A percentile compares a stretch with the other conserved stretches of the same genome.
Conservation (phyloP, 805 yeast species). For the Lachancea meyersii region DNA sequence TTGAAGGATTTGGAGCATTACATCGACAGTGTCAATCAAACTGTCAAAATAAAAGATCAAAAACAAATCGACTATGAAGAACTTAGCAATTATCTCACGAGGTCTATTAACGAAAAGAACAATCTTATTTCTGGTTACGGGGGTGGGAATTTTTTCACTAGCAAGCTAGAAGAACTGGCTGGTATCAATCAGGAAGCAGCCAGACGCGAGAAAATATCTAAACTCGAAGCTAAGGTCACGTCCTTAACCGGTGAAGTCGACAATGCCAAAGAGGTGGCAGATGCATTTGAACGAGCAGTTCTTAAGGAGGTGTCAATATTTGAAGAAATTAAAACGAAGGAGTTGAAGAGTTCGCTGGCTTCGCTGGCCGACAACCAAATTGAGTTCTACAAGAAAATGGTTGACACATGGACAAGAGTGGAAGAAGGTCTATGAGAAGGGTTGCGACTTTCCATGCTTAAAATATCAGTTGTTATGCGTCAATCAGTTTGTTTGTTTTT, state of each 20-base stretch:
- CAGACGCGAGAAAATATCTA: conserved; percentile 45
- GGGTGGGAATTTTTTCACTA: conserved; percentile 46
- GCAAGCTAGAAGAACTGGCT: conserved; percentile 54
- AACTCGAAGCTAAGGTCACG: conserved; percentile 44
- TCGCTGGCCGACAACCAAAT: conserved; percentile 74
- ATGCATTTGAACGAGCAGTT: conserved; percentile 51
- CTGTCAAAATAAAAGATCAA: conserved; percentile 81
- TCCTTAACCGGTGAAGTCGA: conserved; percentile 46
- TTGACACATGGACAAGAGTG: conserved; percentile 63
- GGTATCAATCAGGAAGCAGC: conserved; percentile 57
- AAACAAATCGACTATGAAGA: conserved; percentile 89
- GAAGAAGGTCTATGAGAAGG: conserved; percentile 33
- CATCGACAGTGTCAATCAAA: conserved; percentile 52
- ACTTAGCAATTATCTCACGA: conserved; percentile 66
- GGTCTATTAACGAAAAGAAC: conserved; percentile 62
- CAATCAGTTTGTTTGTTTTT: too few species aligned
- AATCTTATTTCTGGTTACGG: conserved; percentile 46
- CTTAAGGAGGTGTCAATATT: conserved; percentile 56
- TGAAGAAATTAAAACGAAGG: conserved; percentile 73
- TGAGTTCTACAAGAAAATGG: conserved; percentile 59
- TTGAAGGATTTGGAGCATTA: conserved; percentile 85
- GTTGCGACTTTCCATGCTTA: too few species aligned
- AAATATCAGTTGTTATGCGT: conserved; percentile 1
- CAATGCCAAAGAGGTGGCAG: conserved; percentile 44
- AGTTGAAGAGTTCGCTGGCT: conserved; percentile 63